These are phyloP conservation scores for Pseudocercospora crystallina DNA, from an alignment of 2,329 filamentous ascomycete genomes.

Conservation along the genomic window DNA sequence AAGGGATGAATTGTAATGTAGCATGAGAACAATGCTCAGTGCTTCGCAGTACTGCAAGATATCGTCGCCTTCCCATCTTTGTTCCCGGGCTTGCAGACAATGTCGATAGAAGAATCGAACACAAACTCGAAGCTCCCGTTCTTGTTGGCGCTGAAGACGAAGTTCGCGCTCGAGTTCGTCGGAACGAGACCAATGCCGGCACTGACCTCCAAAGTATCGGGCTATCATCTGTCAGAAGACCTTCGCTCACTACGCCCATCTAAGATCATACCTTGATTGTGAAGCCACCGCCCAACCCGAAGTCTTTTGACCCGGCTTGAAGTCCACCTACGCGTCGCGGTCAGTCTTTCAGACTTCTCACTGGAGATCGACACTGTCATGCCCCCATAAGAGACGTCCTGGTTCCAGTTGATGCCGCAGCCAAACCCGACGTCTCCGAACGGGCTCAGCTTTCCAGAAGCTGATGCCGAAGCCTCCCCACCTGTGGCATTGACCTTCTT, in stretches of 20 bases:
- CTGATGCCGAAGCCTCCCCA: slow-evolving; percentile 16
- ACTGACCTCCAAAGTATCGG: slow-evolving; percentile 14
- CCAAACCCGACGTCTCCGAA: slow-evolving; percentile 21
- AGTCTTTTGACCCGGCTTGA: slow-evolving; percentile 17
- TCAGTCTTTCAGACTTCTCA: neutral
- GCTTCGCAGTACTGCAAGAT: neutral
- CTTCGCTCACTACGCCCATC: too few species aligned
- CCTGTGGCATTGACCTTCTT: slow-evolving; percentile 18
- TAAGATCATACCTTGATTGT: slow-evolving; percentile 7
- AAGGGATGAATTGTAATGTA: too few species aligned
- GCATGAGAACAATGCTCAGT: too few species aligned
- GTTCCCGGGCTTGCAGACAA: neutral
- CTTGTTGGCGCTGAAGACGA: slow-evolving; percentile 15
- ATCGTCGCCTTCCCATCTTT: slow-evolving; percentile 1
- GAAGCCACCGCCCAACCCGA: slow-evolving; percentile 23
- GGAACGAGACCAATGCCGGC: slow-evolving; percentile 21
- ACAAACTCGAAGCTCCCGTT: slow-evolving; percentile 20
- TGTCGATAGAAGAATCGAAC: slow-evolving; percentile 13
- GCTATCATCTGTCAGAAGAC: neutral
- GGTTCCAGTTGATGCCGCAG: slow-evolving; percentile 22
- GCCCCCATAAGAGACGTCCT: slow-evolving; percentile 19
- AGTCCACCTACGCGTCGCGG: slow-evolving; percentile 16
- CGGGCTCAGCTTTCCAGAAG: slow-evolving; percentile 12
- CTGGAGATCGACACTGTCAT: neutral
- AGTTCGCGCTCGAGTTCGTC: slow-evolving; percentile 12